These are phyloP conservation scores for Opeltia flavorubescens DNA, from an alignment of 495 filamentous ascomycete genomes.

Conservation along the genomic window DNA sequence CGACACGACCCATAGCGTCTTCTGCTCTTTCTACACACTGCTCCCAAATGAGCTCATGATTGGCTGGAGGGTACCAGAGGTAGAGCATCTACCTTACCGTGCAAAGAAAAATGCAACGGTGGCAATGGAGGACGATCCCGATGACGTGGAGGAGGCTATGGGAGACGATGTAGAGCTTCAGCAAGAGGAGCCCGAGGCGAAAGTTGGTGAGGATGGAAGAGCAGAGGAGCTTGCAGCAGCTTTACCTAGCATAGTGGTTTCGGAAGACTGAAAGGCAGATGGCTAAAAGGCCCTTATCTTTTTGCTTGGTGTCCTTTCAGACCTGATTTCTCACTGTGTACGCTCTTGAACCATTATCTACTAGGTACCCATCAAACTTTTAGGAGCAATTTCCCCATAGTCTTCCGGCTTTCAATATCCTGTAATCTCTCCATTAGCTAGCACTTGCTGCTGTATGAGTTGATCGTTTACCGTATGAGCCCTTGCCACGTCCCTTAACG, in stretches of 20 bases:
- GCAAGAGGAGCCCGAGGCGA: slow-evolving; percentile 3
- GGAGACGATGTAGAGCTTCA: background rate
- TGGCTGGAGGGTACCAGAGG: slow-evolving; percentile 43
- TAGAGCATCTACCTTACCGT: slow-evolving; percentile 11
- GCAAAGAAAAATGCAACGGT: background rate
- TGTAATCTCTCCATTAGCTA: slow-evolving; percentile 13
- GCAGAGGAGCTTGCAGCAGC: slow-evolving; percentile 6
- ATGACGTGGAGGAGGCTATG: background rate
- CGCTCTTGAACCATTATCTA: background rate
- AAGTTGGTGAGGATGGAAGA: slow-evolving; percentile 8
- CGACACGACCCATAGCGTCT: slow-evolving; percentile 38
- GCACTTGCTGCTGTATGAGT: background rate
- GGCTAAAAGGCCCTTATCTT: too few relatives aligned
- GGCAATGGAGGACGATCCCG: background rate
- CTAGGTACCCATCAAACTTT: slow-evolving; percentile 17
- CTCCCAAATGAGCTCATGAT: slow-evolving; percentile 62
- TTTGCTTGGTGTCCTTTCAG: too few relatives aligned
- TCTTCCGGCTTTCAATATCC: slow-evolving; percentile 73
- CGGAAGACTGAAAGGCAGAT: background rate
- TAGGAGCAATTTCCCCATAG: slow-evolving; percentile 51
- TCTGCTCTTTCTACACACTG: slow-evolving; percentile 43
- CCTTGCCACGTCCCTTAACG: slow-evolving; percentile 56
- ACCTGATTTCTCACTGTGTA: too few relatives aligned
- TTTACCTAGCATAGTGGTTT: too few relatives aligned
- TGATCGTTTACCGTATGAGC: slow-evolving; percentile 45